Evolutionary conservation across 495 filamentous ascomycete species (phyloP).

Genomic region (Rusavskia elegans): DNA sequence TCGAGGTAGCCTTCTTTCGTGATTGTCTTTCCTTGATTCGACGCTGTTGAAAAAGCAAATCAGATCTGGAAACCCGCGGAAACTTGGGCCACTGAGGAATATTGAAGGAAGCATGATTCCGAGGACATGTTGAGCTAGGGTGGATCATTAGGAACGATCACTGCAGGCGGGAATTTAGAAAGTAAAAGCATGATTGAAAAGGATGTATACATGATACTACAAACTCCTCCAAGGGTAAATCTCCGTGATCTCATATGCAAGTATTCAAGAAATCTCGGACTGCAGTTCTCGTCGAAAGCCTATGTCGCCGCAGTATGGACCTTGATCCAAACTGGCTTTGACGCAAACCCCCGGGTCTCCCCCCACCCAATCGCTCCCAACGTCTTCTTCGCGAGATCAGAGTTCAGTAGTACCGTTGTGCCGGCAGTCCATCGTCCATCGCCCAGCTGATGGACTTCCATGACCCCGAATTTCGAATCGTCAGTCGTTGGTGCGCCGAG

Average conservation of each 20-base stretch:
- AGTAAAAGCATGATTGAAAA: neutral
- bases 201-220: neutral
- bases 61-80: too few species aligned
- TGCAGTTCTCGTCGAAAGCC: too few species aligned
- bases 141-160: too few species aligned
- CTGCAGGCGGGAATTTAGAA: neutral
- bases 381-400: conserved; percentile 1
- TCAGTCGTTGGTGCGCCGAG: neutral
- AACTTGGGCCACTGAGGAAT: too few species aligned
- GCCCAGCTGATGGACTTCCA: conserved; percentile 11
- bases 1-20: too few species aligned
- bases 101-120: neutral
- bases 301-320: neutral
- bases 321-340: conserved; percentile 1
- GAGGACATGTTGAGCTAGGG: neutral
- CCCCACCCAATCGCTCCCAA: conserved; percentile 11
- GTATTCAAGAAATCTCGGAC: too few species aligned
- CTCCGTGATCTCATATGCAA: too few species aligned
- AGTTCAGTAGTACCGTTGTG: conserved; percentile 2
- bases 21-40: too few species aligned
- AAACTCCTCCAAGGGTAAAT: neutral
- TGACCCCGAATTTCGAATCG: conserved; percentile 6
- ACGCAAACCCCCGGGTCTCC: neutral
- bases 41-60: too few species aligned
- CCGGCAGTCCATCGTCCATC: conserved; percentile 10